Evolutionary conservation across 2,329 filamentous ascomycete genomes (phyloP).

Genomic region (Cytospora chrysosperma): DNA sequence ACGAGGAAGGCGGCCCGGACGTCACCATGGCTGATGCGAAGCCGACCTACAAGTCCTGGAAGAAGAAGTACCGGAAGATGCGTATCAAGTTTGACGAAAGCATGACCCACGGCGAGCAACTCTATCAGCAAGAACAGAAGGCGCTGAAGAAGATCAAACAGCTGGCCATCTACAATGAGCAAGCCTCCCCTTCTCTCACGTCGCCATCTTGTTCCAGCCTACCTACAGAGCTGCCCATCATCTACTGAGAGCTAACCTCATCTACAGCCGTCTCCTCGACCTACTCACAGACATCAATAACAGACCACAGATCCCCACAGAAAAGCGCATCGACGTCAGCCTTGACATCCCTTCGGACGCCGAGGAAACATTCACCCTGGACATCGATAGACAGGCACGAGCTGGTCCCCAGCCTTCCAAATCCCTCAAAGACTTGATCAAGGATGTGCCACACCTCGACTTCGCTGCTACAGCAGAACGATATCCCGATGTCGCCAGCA

Average conservation of each 20-base stretch:
- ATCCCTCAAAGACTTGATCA: slow-evolving; percentile 50
- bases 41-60: slow-evolving; percentile 66
- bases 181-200: slow-evolving; percentile 36
- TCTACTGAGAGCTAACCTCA: slow-evolving; percentile 25
- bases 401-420: slow-evolving; percentile 43
- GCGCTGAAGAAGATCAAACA: slow-evolving; percentile 78
- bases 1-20: slow-evolving; percentile 41
- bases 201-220: not conserved
- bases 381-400: slow-evolving; percentile 73
- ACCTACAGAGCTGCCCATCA: slow-evolving; percentile 1
- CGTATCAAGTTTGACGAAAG: slow-evolving; percentile 73
- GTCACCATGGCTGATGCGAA: slow-evolving; percentile 41
- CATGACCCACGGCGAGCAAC: slow-evolving; percentile 77
- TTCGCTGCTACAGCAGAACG: slow-evolving; percentile 59
- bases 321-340: slow-evolving; percentile 72
- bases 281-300: slow-evolving; percentile 88
- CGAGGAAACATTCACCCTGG: slow-evolving; percentile 62
- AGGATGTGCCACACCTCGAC: slow-evolving; percentile 51
- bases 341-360: slow-evolving; percentile 45
- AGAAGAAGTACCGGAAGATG: slow-evolving; percentile 97
- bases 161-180: slow-evolving; percentile 92
- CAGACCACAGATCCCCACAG: slow-evolving; percentile 71
- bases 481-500: slow-evolving; percentile 56
- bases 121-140: slow-evolving; percentile 79
- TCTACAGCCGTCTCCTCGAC: slow-evolving; percentile 76